These are phyloP conservation scores for Fusarium albidum DNA, from an alignment of 2,329 filamentous ascomycete genomes.

Conservation along the genomic window DNA sequence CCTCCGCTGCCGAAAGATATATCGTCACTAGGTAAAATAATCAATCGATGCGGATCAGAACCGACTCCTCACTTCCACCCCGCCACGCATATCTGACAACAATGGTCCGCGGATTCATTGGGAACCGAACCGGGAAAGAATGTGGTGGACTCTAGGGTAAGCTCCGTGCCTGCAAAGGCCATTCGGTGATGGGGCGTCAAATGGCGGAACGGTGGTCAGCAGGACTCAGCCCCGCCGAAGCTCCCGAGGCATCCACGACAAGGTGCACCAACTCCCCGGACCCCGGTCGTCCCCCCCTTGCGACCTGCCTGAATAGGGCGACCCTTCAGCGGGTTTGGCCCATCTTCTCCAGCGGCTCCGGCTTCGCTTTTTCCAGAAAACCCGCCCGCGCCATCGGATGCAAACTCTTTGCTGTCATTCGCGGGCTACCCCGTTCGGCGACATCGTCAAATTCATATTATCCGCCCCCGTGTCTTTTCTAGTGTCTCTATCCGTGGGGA, in stretches of 20 bases:
- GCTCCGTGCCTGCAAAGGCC: neutral
- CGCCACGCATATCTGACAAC: no score
- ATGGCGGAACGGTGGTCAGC: neutral
- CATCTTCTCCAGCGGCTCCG: conserved; percentile 16
- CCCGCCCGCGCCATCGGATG: conserved; percentile 25
- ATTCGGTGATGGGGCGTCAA: no score
- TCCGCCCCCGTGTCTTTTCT: conserved; percentile 26
- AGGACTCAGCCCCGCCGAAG: neutral
- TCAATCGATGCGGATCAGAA: no score
- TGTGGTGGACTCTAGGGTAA: conserved; percentile 1
- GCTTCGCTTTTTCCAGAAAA: conserved; percentile 40
- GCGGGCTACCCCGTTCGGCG: neutral
- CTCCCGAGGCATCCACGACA: conserved; percentile 8
- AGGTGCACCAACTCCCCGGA: conserved; percentile 5
- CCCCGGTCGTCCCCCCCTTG: conserved; percentile 1
- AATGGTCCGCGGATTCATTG: neutral
- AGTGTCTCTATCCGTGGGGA: neutral
- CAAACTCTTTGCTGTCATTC: conserved; percentile 1
- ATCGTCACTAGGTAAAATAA: no score
- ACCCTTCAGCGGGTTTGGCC: conserved; percentile 10
- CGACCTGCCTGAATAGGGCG: conserved; percentile 37
- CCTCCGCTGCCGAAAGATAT: no score
- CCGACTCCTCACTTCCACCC: no score
- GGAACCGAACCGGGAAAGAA: neutral
- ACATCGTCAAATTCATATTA: conserved; percentile 9